phyloP scores from a whole-genome alignment of 2,329 filamentous ascomycete genomes.

The Colletotrichum sp. region DNA sequence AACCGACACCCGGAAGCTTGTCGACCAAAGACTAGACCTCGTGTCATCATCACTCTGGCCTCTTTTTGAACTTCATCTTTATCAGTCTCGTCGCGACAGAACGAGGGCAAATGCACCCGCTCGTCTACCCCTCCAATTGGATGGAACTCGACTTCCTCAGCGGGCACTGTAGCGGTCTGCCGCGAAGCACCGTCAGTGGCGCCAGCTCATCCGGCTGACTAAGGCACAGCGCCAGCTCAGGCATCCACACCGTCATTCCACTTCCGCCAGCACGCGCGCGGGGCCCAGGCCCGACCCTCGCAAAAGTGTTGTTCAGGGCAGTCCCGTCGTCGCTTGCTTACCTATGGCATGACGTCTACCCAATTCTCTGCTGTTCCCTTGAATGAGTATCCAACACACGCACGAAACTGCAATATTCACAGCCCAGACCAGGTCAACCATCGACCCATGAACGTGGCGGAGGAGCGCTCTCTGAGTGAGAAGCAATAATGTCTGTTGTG shows the following conservation, averaged over 20 bases:
- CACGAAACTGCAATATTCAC: background rate
- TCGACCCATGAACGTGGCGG: conserved; percentile 13
- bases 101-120: background rate
- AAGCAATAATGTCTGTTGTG: conserved; percentile 46
- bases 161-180: background rate
- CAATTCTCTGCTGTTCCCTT: background rate
- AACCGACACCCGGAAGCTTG: background rate
- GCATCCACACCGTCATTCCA: conserved; percentile 5
- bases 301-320: conserved; percentile 13
- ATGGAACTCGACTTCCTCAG: too few relatives aligned
- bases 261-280: background rate
- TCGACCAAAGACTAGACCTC: background rate
- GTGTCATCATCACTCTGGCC: background rate
- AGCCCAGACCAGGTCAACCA: background rate
- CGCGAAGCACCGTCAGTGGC: conserved; percentile 11
- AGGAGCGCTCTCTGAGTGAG: conserved; percentile 20
- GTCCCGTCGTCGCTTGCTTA: conserved; percentile 7
- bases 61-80: background rate
- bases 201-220: background rate
- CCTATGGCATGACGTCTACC: conserved; percentile 10
- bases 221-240: background rate
- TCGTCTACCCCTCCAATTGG: background rate
- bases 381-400: background rate
- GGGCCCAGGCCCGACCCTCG: background rate
- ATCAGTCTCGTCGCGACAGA: background rate